phyloP scores from a whole-genome alignment of 2,329 filamentous ascomycete species.

The Domatiomyces catenatus region DNA sequence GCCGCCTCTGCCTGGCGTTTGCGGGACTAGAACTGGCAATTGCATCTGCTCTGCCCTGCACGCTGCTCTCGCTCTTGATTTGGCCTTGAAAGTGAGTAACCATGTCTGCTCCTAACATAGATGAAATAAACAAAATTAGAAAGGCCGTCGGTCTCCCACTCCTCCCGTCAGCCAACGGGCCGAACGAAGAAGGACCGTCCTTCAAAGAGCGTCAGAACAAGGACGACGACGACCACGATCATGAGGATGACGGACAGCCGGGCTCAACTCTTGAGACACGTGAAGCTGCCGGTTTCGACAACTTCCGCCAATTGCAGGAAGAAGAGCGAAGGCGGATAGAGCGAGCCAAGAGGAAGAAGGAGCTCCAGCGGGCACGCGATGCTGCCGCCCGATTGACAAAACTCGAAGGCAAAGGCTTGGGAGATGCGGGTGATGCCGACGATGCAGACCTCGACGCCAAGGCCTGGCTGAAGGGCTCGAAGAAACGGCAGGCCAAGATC shows the following conservation, averaged over 20 bases:
- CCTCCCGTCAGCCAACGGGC: slow-evolving; percentile 14
- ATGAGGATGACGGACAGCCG: slow-evolving; percentile 48
- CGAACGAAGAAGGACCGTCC: slow-evolving; percentile 30
- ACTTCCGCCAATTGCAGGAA: slow-evolving; percentile 46
- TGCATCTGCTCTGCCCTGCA: neutral
- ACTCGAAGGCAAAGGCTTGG: slow-evolving; percentile 70
- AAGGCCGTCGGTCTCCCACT: slow-evolving; percentile 17
- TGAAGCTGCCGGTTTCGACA: slow-evolving; percentile 28
- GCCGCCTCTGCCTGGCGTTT: neutral
- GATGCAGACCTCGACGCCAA: slow-evolving; percentile 58
- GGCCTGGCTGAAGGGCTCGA: slow-evolving; percentile 74
- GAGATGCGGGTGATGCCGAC: slow-evolving; percentile 48
- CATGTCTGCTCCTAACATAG: slow-evolving; percentile 16
- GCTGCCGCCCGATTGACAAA: slow-evolving; percentile 58
- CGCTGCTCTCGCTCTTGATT: neutral
- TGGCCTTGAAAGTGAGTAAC: slow-evolving; percentile 1
- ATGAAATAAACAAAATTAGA: slow-evolving; percentile 19
- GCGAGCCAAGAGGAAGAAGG: slow-evolving; percentile 64
- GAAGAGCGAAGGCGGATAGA: slow-evolving; percentile 49
- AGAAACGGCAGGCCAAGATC: slow-evolving; percentile 88
- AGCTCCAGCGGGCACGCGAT: slow-evolving; percentile 77
- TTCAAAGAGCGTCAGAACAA: slow-evolving; percentile 35
- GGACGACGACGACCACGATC: slow-evolving; percentile 31
- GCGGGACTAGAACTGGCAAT: neutral
- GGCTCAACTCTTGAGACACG: slow-evolving; percentile 68